phyloP scores from a whole-genome alignment of 192 early-diverging fungal species.

The Coemansia sp. region DNA sequence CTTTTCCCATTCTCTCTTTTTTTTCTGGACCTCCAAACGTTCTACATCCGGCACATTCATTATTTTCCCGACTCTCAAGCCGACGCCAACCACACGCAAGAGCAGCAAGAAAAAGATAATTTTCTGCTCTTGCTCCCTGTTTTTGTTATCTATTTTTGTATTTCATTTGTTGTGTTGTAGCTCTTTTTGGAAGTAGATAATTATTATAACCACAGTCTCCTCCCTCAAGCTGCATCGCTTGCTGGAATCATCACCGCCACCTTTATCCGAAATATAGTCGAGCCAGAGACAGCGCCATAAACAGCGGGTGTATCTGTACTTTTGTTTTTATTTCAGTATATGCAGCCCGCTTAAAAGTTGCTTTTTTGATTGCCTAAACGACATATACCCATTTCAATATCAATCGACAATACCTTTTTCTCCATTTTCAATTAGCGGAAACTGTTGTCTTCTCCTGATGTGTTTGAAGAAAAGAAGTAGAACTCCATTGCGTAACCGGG shows the following conservation, averaged over 20 bases:
- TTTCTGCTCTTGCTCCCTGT: no score
- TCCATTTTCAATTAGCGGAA: not conserved
- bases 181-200: not conserved
- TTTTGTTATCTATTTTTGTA: not conserved
- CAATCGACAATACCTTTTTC: not conserved
- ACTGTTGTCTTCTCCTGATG: not conserved
- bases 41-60: conserved; percentile 1
- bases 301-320: not conserved
- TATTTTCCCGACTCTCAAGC: not conserved
- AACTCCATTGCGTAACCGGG: not conserved
- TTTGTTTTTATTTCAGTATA: conserved; percentile 1
- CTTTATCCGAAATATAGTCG: not conserved
- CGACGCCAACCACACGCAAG: not conserved
- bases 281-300: conserved; percentile 8
- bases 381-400: not conserved
- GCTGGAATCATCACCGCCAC: not conserved
- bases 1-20: not conserved
- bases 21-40: conserved; percentile 7
- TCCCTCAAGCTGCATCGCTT: not conserved
- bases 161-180: conserved; percentile 4
- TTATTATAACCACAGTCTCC: not conserved
- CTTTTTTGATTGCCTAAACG: not conserved
- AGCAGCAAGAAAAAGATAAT: not conserved
- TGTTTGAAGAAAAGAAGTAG: not conserved
- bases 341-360: not conserved